Evolutionary conservation across 2,329 filamentous ascomycete genomes (phyloP).

Genomic region (Phialophora tarda): DNA sequence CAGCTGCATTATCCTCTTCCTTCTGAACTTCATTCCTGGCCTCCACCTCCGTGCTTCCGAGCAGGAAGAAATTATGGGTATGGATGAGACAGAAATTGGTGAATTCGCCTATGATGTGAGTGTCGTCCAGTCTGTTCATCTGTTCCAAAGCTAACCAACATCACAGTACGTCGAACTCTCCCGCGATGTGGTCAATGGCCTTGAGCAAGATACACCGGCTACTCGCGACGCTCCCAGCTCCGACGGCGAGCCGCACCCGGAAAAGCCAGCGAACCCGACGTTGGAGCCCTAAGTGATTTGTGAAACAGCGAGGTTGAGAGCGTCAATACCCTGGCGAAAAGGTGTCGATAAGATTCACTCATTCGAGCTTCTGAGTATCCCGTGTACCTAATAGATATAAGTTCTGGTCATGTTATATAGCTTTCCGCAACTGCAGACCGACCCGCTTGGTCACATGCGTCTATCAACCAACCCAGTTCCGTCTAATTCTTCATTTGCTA

Average conservation of each 20-base stretch:
- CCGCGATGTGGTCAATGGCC: constrained; percentile 66
- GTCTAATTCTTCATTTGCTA: background rate
- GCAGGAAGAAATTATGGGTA: constrained; percentile 60
- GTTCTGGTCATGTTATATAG: background rate
- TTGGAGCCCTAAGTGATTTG: background rate
- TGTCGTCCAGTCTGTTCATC: constrained; percentile 31
- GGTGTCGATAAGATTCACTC: background rate
- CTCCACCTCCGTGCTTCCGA: constrained; percentile 61
- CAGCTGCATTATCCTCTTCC: constrained; percentile 59
- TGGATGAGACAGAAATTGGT: constrained; percentile 82
- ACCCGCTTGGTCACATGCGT: background rate
- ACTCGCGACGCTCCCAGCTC: constrained; percentile 21
- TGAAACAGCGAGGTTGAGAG: background rate
- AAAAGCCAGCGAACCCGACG: constrained; percentile 15
- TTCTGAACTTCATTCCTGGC: constrained; percentile 64
- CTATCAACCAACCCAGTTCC: background rate
- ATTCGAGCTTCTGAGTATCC: background rate
- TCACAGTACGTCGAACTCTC: constrained; percentile 81
- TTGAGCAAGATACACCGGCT: constrained; percentile 36
- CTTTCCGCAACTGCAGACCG: background rate
- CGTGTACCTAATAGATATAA: constrained; percentile 12
- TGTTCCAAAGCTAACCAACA: constrained; percentile 15
- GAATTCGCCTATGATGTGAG: constrained; percentile 69
- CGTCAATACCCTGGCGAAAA: background rate
- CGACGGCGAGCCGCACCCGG: constrained; percentile 20